phyloP scores from a whole-genome alignment of 176 grass and related monocot genomes.

The Avena atlantica region DNA sequence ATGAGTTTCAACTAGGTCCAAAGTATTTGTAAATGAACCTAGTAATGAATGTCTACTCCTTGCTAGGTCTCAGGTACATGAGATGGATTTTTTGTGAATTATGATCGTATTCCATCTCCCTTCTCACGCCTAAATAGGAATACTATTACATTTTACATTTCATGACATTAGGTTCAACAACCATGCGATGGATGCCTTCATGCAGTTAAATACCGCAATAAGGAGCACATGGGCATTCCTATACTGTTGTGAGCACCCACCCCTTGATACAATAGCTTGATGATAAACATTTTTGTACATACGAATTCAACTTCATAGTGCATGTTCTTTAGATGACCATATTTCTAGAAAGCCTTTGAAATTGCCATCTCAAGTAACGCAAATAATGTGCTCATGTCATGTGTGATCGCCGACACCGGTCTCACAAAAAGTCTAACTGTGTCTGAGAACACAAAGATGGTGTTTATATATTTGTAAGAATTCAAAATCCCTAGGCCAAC shows the following conservation, averaged over 20 bases:
- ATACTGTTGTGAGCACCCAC: background rate
- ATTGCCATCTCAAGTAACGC: background rate
- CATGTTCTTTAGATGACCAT: background rate
- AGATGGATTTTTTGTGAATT: background rate
- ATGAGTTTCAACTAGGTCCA: background rate
- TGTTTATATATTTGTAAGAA: background rate
- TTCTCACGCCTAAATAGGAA: background rate
- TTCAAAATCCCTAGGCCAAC: no score
- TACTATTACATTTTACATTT: background rate
- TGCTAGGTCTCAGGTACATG: background rate
- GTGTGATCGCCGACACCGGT: background rate
- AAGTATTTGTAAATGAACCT: background rate
- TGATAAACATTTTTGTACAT: no score
- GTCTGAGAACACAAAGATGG: background rate
- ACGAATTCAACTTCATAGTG: background rate
- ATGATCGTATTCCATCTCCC: background rate
- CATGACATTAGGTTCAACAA: background rate
- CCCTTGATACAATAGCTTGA: background rate
- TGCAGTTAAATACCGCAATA: no score
- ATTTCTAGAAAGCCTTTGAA: background rate
- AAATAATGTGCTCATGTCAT: no score
- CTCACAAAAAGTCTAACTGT: background rate
- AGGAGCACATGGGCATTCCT: background rate
- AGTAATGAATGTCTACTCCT: background rate
- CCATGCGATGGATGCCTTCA: no score